These are phyloP conservation scores for Thelephora ganbajun DNA, from an alignment of 768 basidiomycete species.

Conservation along the genomic window DNA sequence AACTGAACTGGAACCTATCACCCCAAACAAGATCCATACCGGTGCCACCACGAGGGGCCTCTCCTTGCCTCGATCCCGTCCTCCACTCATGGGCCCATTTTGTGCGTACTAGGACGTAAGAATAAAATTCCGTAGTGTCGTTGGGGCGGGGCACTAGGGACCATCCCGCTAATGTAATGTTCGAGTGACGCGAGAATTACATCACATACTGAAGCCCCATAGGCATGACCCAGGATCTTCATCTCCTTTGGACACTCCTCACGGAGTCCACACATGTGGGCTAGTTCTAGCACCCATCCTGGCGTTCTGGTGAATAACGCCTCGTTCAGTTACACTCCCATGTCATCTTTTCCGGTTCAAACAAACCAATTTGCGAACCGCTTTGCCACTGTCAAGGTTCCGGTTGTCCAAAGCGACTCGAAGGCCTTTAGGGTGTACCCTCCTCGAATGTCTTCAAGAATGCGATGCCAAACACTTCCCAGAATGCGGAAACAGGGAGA, in stretches of 20 bases:
- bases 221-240: no score
- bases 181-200: no score
- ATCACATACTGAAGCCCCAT: no score
- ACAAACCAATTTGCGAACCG: conserved; percentile 42
- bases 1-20: conserved; percentile 34
- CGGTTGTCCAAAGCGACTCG: conserved; percentile 43
- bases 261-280: no score
- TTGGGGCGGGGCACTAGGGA: conserved; percentile 1
- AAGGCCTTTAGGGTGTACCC: conserved; percentile 44
- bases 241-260: no score
- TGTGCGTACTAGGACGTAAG: conserved; percentile 17
- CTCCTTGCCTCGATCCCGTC: conserved; percentile 15
- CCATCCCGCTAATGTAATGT: not conserved
- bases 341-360: conserved; percentile 52
- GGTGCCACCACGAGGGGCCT: no score
- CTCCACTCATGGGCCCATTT: conserved; percentile 27
- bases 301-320: conserved; percentile 42
- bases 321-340: conserved; percentile 38
- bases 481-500: conserved; percentile 24
- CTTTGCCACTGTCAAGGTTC: conserved; percentile 41
- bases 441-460: conserved; percentile 30
- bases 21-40: conserved; percentile 25
- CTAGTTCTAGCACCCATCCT: conserved; percentile 43
- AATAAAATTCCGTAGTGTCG: not conserved
- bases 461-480: conserved; percentile 26